These are phyloP conservation scores for Echites panduratus DNA, from an alignment of 257 asterid species.

Conservation along the genomic window DNA sequence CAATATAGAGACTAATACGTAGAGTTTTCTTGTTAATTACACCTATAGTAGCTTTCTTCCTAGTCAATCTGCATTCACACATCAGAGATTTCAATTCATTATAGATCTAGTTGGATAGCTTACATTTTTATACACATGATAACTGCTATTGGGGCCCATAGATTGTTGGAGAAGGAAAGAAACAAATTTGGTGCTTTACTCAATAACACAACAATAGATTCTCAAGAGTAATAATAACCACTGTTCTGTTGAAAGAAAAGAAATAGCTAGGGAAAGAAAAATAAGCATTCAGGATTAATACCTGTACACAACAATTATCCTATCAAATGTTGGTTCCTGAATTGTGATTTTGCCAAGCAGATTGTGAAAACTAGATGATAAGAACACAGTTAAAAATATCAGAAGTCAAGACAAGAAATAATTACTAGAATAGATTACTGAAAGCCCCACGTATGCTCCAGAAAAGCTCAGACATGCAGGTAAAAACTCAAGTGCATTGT, in stretches of 20 bases:
- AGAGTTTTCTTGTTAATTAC: not conserved
- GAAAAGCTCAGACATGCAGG: not conserved
- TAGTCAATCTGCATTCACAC: not conserved
- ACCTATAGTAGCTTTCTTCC: not conserved
- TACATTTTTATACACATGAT: not conserved
- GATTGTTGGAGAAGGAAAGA: not conserved
- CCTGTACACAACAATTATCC: conserved; percentile 98
- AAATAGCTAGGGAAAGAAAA: conserved; percentile 5
- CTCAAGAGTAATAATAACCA: not conserved
- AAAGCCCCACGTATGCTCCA: not conserved
- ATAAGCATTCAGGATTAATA: conserved; percentile 23
- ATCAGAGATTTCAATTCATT: not conserved
- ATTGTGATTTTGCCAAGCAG: conserved; percentile 62
- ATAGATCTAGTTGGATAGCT: not conserved
- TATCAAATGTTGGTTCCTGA: conserved; percentile 96
- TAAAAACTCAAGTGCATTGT: not conserved
- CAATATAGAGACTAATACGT: not conserved
- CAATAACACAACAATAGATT: not conserved
- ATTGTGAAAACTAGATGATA: conserved; percentile 61
- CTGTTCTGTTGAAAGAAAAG: not conserved
- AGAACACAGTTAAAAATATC: conserved; percentile 10
- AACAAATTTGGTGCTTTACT: not conserved
- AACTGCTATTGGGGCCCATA: not conserved
- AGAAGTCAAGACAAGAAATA: conserved; percentile 10
- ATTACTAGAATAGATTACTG: not conserved